Percentiles rank a stretch among this genome's conserved stretches.
phyloP scores from a whole-genome alignment of 257 asterid genomes.

The Fraxinus cuspidata region DNA sequence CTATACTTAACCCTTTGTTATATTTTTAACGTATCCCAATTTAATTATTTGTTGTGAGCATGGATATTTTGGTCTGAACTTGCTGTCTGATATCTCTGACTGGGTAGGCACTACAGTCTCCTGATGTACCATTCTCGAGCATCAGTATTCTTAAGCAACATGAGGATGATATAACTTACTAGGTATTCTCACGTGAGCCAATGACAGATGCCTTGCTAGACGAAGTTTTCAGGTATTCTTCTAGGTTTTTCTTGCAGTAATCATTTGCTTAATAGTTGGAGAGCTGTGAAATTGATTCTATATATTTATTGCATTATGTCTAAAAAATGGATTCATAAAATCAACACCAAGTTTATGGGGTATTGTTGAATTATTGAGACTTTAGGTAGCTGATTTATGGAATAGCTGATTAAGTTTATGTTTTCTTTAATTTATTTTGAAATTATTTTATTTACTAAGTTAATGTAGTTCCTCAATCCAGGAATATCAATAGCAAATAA shows the following conservation, averaged over 20 bases:
- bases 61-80: constrained; percentile 73
- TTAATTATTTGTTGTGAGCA: constrained; percentile 35
- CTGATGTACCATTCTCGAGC: constrained; percentile 76
- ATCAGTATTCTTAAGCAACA: constrained; percentile 71
- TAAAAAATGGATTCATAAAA: no score
- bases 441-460: no score
- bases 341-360: not conserved
- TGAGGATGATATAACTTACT: constrained; percentile 71
- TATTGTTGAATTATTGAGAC: not conserved
- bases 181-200: constrained; percentile 76
- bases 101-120: constrained; percentile 76
- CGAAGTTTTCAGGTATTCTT: constrained; percentile 63
- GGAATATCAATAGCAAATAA: no score
- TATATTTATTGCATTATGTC: no score
- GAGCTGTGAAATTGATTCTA: no score
- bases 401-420: no score
- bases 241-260: not conserved
- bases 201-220: constrained; percentile 69
- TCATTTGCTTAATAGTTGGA: not conserved
- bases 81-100: constrained; percentile 71
- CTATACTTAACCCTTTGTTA: not conserved
- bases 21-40: constrained; percentile 8
- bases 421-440: no score
- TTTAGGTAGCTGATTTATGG: no score
- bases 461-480: no score